These are phyloP conservation scores for Diaporthe sp. DNA, from an alignment of 2,329 filamentous ascomycete species.

Conservation along the genomic window DNA sequence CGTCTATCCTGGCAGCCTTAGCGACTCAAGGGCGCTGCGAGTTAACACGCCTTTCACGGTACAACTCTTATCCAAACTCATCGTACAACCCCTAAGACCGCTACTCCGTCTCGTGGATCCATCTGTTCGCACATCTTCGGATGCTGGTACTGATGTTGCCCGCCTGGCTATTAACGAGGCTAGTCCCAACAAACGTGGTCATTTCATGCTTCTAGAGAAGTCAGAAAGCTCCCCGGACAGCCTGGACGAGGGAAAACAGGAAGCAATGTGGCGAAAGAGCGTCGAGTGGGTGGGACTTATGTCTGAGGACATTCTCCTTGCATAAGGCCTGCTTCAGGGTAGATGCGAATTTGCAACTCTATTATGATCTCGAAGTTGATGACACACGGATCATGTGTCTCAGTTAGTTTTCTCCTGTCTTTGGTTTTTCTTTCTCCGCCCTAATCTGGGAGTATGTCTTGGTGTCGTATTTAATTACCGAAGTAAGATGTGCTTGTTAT, in stretches of 20 bases:
- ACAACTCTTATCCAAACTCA: constrained; percentile 40
- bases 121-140: constrained; percentile 42
- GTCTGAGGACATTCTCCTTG: constrained; percentile 2
- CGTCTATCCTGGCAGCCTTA: constrained; percentile 45
- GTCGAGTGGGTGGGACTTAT: constrained; percentile 42
- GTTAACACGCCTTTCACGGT: constrained; percentile 45
- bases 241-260: constrained; percentile 43
- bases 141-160: constrained; percentile 40
- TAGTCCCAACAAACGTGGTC: constrained; percentile 45
- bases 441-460: too few species aligned
- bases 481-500: too few species aligned
- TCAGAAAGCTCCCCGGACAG: constrained; percentile 45
- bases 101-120: constrained; percentile 45
- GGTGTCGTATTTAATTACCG: too few species aligned
- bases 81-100: constrained; percentile 37
- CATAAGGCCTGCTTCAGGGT: background rate
- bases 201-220: constrained; percentile 45
- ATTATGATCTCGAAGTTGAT: too few species aligned
- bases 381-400: too few species aligned
- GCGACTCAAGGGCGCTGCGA: constrained; percentile 49
- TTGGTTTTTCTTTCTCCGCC: too few species aligned
- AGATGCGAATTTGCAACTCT: too few species aligned
- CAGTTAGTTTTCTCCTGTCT: too few species aligned
- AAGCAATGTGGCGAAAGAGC: constrained; percentile 47
- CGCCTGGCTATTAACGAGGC: constrained; percentile 34